phyloP scores from a whole-genome alignment of 148 eudicot genomes.

The Heliosperma pusillum region DNA sequence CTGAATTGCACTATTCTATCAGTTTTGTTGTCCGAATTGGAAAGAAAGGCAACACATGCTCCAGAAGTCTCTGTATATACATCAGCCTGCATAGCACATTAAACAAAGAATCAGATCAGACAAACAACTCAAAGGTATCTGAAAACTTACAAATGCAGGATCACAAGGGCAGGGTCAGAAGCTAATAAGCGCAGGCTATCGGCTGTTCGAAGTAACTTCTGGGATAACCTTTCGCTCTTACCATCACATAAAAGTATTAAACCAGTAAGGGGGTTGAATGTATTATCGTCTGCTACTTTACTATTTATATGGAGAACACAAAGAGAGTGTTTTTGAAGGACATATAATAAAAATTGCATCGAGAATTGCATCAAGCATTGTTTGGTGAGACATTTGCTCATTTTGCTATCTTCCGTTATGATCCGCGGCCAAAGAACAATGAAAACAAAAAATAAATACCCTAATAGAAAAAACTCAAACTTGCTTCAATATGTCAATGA shows the following conservation, averaged over 20 bases:
- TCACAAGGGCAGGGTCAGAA: not conserved
- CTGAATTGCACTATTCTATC: constrained; percentile 58
- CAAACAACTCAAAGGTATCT: not conserved
- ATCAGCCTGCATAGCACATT: constrained; percentile 51
- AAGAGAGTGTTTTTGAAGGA: too few species aligned
- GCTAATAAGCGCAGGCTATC: not conserved
- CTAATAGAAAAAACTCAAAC: too few species aligned
- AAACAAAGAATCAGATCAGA: not conserved
- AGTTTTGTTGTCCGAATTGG: constrained; percentile 78
- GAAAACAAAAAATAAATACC: not conserved
- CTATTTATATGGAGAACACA: too few species aligned
- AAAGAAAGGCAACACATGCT: constrained; percentile 78
- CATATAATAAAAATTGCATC: too few species aligned
- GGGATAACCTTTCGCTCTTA: too few species aligned
- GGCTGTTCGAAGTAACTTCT: too few species aligned
- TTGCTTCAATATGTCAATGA: not conserved
- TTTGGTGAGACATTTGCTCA: too few species aligned
- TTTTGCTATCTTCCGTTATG: too few species aligned
- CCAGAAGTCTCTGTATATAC: constrained; percentile 61
- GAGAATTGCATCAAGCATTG: too few species aligned
- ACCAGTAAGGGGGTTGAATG: too few species aligned
- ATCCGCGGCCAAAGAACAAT: not conserved
- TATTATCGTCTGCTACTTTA: too few species aligned
- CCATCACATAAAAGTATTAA: too few species aligned
- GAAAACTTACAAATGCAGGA: not conserved